Evolutionary conservation across 139 green algal species (phyloP).

Genomic region (Auxenochlorella pyrenoidosa): DNA sequence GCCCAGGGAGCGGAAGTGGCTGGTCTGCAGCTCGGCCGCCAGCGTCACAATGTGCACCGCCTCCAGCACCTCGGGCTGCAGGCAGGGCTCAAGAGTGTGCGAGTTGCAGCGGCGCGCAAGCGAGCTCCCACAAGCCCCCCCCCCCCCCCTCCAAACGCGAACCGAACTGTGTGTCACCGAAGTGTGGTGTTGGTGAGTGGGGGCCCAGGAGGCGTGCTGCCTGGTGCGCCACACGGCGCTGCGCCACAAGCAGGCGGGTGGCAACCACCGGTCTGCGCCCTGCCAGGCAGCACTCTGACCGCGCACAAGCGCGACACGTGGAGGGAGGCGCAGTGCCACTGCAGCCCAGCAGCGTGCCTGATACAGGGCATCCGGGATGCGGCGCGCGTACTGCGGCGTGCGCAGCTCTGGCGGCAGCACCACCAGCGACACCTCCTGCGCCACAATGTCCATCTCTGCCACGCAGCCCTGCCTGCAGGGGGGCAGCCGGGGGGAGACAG

Average conservation of each 20-base stretch:
- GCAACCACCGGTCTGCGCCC: too few relatives aligned
- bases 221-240: too few relatives aligned
- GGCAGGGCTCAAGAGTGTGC: too few relatives aligned
- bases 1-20: conserved; percentile 3
- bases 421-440: conserved; percentile 16
- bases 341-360: background rate
- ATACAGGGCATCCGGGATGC: background rate
- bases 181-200: too few relatives aligned
- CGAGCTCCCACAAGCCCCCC: too few relatives aligned
- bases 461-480: background rate
- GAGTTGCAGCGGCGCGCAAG: too few relatives aligned
- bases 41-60: conserved; percentile 4
- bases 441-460: background rate
- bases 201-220: too few relatives aligned
- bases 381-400: background rate
- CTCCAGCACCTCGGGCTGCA: conserved; percentile 28
- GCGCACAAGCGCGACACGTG: background rate
- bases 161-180: too few relatives aligned
- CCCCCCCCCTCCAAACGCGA: too few relatives aligned
- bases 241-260: too few relatives aligned
- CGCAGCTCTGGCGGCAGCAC: background rate
- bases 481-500: too few relatives aligned
- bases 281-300: too few relatives aligned
- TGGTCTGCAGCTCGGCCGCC: conserved; percentile 1
- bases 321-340: background rate